These are phyloP conservation scores for Neocucurbitaria cava DNA, from an alignment of 2,329 filamentous ascomycete genomes.

Conservation along the genomic window DNA sequence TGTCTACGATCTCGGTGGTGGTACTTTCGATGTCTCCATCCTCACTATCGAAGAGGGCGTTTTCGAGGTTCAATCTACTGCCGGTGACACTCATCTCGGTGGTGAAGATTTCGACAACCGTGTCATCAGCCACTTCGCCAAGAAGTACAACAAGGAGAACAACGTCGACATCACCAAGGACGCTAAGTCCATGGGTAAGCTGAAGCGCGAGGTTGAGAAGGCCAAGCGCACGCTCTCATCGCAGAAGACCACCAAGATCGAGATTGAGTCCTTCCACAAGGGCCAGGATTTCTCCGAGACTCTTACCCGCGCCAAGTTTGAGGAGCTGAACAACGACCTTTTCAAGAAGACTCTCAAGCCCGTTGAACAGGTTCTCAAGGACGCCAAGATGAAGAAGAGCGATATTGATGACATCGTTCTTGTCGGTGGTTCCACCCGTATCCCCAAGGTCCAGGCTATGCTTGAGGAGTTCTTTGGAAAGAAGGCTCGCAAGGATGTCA, in stretches of 20 bases:
- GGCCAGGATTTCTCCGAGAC: slow-evolving; percentile 99
- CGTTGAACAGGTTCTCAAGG: slow-evolving; percentile 97
- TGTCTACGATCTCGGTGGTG: slow-evolving; percentile 53
- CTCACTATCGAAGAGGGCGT: slow-evolving; percentile 88
- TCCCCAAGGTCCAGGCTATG: slow-evolving; percentile 93
- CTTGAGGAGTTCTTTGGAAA: slow-evolving; percentile 98
- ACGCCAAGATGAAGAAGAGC: slow-evolving; percentile 94
- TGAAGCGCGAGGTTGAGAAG: slow-evolving; percentile 99
- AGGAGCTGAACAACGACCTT: slow-evolving; percentile 97
- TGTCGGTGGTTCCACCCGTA: slow-evolving; percentile 98
- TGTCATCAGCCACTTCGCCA: slow-evolving; percentile 94
- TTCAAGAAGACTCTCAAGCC: slow-evolving; percentile 99
- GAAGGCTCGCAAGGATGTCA: slow-evolving; percentile 99
- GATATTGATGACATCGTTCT: slow-evolving; percentile 97
- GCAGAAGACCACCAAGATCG: slow-evolving; percentile 90
- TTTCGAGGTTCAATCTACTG: slow-evolving; percentile 92
- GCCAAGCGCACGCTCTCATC: slow-evolving; percentile 96
- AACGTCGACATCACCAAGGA: slow-evolving; percentile 91
- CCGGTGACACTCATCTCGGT: slow-evolving; percentile 96
- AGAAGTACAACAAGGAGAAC: slow-evolving; percentile 99
- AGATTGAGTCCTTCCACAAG: slow-evolving; percentile 96
- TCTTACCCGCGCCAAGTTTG: slow-evolving; percentile 97
- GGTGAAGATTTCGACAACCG: slow-evolving; percentile 99
- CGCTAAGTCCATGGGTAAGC: slow-evolving; percentile 97
- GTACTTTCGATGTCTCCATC: slow-evolving; percentile 64